Percentiles rank a stretch among this genome's conserved stretches.
Conservation (phyloP, 441 rosid species). For the Manihot esculenta region DNA sequence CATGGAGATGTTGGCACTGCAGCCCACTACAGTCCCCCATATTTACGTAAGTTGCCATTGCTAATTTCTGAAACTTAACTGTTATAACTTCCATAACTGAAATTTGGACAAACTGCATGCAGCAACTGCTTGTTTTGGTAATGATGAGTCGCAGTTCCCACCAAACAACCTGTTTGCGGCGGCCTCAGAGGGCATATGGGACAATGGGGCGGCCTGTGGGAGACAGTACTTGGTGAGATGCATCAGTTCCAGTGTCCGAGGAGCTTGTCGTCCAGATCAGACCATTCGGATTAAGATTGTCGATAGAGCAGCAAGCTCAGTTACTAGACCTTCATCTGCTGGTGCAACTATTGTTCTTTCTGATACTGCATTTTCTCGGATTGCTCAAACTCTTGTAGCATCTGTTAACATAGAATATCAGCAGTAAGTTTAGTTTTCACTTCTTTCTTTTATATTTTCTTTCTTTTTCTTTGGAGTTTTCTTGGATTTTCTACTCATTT, state of each 20-base stretch:
- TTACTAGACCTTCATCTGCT: conserved; percentile 32
- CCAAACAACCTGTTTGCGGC: conserved; percentile 49
- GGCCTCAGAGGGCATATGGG: conserved; percentile 64
- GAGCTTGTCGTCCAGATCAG: conserved; percentile 33
- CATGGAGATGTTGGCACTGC: conserved; percentile 43
- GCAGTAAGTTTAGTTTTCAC: conserved; percentile 32
- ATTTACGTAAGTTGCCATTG: conserved; percentile 37
- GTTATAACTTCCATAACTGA: background rate
- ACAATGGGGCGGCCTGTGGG: conserved; percentile 64
- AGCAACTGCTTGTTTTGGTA: conserved; percentile 58
- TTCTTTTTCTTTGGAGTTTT: background rate
- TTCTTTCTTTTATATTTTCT: background rate
- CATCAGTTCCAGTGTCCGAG: conserved; percentile 36
- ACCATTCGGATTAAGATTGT: conserved; percentile 42
- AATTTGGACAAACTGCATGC: conserved; percentile 8
- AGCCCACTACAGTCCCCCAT: conserved; percentile 41
- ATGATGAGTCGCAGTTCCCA: conserved; percentile 42
- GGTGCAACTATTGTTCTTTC: conserved; percentile 50
- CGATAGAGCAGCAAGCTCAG: conserved; percentile 37
- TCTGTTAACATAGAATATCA: conserved; percentile 46
- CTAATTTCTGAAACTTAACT: background rate
- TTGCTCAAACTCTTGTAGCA: conserved; percentile 31
- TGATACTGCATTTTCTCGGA: conserved; percentile 34
- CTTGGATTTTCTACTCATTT: too few species aligned
- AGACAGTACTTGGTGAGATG: conserved; percentile 50